Evolutionary conservation across 176 grass and related monocot genomes (phyloP), one percentile per base, ranked within the genome.

Genomic region (Hordeum marinum): DNA sequence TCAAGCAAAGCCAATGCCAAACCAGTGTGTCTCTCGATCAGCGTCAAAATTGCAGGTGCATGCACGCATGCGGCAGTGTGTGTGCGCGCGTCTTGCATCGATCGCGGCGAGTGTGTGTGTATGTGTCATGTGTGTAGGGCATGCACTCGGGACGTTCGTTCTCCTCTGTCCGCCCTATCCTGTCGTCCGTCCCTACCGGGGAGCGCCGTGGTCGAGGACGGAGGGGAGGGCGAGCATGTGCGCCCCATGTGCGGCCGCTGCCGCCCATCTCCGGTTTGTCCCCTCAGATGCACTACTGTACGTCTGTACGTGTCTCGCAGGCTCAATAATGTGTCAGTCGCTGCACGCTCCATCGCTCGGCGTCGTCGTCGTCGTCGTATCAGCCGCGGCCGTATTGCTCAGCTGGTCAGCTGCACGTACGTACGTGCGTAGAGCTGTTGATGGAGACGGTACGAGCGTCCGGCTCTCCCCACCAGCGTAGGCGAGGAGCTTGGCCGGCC

Each of bases 171-270:
- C 0, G 1, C 11, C 6, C 39, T 4, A 14, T 40, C n/a, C 17
- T 35, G 20, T 48, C 45, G 29, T 34, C 36, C 18, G 67, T 43
- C 17, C 13, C 14, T 21, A 18, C 25, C 25, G 25, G 2, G 6
- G 7, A 17, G 41, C 3, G 61, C 62, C 61, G 41, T 67, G 63
- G 20, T 36, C 21, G 29, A 80, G 66, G 80, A 17, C 75, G 32
- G 36, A 13, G 18, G 34, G n/a, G 36, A 12, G 20, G 34, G 13
- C 32, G 3, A 11, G 64, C 84, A 80, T 86, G 84, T 86, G 84
- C 84, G 0, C 8, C 11, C 25, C 85, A 86, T 74, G 85, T 86
- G 85, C 67, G 10, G 11, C 73, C 13, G 39, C 68, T 72, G 57
- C 63, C 32, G 80, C 68, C 54, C 82, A 50, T 75, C 36, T 45